Evolutionary conservation across 768 basidiomycete genomes (phyloP).

Genomic region (Cyathus striatus): DNA sequence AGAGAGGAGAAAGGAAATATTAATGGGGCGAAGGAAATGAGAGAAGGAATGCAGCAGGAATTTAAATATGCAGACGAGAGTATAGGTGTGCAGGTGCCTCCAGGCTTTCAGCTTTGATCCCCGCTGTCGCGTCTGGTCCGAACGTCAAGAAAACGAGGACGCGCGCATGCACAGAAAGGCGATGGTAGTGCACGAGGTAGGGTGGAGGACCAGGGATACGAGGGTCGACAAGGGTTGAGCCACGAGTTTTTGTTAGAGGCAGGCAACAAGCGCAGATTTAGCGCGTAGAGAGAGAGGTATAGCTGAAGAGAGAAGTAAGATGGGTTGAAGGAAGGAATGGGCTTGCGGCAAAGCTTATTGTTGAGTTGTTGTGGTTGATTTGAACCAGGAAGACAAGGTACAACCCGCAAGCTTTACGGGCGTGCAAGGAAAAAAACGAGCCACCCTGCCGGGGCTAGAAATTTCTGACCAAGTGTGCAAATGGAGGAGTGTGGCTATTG

Average conservation of each 20-base stretch:
- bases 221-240: conserved; percentile 24
- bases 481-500: conserved; percentile 23
- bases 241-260: conserved; percentile 24
- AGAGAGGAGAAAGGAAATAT: conserved; percentile 48
- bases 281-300: conserved; percentile 13
- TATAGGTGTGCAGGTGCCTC: not conserved
- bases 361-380: conserved; percentile 31
- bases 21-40: conserved; percentile 33
- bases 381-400: conserved; percentile 17
- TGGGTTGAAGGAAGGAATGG: conserved; percentile 14
- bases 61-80: conserved; percentile 34
- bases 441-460: conserved; percentile 9
- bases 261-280: not conserved
- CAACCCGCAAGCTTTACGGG: conserved; percentile 23
- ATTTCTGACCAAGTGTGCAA: conserved; percentile 9
- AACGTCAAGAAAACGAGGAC: conserved; percentile 24
- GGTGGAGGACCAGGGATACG: conserved; percentile 25
- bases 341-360: conserved; percentile 24
- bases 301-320: conserved; percentile 15
- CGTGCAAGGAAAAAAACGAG: conserved; percentile 3
- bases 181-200: conserved; percentile 40
- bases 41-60: conserved; percentile 36
- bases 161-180: conserved; percentile 18
- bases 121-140: not conserved
- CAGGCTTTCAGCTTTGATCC: not conserved